Percentiles rank a stretch among this genome's conserved stretches.
phyloP scores from a whole-genome alignment of 345 rosid species.

The Arabidopsis suecica region DNA sequence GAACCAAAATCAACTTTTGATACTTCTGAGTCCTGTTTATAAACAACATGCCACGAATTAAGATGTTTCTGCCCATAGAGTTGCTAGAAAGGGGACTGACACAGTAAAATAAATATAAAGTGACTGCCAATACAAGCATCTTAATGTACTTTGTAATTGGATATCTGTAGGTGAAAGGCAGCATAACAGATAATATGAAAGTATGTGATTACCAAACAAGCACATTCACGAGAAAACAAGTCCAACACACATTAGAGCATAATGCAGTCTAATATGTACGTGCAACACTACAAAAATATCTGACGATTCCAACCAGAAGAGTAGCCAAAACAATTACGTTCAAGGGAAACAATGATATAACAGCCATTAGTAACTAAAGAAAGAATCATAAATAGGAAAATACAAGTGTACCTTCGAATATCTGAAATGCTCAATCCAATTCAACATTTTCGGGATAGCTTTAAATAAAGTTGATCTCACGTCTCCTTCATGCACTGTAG shows the following conservation, averaged over 20 bases:
- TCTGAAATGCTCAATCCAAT: conserved; percentile 73
- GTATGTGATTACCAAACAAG: conserved; percentile 7
- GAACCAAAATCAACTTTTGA: conserved; percentile 81
- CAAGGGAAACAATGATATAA: conserved; percentile 28
- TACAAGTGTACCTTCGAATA: conserved; percentile 63
- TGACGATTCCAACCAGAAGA: conserved; percentile 21
- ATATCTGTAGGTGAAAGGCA: conserved; percentile 17
- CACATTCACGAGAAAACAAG: conserved; percentile 27
- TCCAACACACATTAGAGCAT: conserved; percentile 20
- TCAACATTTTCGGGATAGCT: conserved; percentile 76
- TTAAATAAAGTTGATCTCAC: conserved; percentile 63
- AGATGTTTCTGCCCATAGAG: conserved; percentile 13
- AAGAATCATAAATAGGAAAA: conserved; percentile 34
- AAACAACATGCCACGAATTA: conserved; percentile 28
- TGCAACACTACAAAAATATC: not conserved
- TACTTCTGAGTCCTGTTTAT: conserved; percentile 57
- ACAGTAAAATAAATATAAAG: not conserved
- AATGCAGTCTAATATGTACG: not conserved
- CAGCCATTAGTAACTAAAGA: conserved; percentile 24
- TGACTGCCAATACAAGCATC: not conserved
- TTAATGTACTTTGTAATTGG: not conserved
- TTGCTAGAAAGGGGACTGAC: not conserved
- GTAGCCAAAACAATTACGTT: conserved; percentile 1
- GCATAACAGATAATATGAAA: conserved; percentile 3
- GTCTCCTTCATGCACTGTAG: conserved; percentile 79